Evolutionary conservation across 2,329 filamentous ascomycete genomes (phyloP), one percentile per base, ranked within the genome.

Genomic region (Ceratocystis papillata): DNA sequence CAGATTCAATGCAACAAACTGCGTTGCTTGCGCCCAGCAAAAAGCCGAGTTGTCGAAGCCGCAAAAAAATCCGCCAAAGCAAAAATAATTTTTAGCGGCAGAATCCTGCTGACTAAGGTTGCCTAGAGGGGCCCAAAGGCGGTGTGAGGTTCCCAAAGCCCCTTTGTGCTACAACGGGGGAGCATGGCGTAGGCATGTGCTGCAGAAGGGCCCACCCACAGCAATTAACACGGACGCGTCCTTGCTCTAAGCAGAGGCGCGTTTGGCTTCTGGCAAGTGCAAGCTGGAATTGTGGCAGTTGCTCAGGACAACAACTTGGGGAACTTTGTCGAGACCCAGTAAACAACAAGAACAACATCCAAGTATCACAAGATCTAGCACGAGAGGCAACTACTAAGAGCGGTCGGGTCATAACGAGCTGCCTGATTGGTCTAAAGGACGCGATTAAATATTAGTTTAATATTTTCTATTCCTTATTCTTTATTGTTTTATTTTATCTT

Each of bases 71-170:
- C 22, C 22, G 17, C 25, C 20, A 30, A n/a, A 3, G 57, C 62
- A 63, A 67, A 67, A 65, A 67, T 60, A 67, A 50, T 53, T 60
- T 65, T 65, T 67, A 44, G 63, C 57, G 66, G 63, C 63, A 63
- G 63, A 67, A 67, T 67, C n/a, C 7, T 30, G 65, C 65, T 67
- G 63, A 67, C 46, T 67, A 67, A 67, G 63, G 46, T 6, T 5
- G 5, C 1, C 22, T 15, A 25, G 48, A 53, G 48, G 48, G 48
- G 66, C 46, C 45, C 15, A 44, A 45, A 63, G 65, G 65, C 65
- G 65, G 65, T 67, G 61, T 25, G 25, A 6, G 25, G 10, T 1
- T 7, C 33, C 20, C 15, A 41, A 44, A 8, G 12, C 17, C 4
- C 17, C 28, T 2, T 7, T n/a, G 28, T 30, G 61, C 61, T 7